Evolutionary conservation across 225 moss, liverwort and hornwort species (phyloP).

Genomic region (Polytrichum commune): DNA sequence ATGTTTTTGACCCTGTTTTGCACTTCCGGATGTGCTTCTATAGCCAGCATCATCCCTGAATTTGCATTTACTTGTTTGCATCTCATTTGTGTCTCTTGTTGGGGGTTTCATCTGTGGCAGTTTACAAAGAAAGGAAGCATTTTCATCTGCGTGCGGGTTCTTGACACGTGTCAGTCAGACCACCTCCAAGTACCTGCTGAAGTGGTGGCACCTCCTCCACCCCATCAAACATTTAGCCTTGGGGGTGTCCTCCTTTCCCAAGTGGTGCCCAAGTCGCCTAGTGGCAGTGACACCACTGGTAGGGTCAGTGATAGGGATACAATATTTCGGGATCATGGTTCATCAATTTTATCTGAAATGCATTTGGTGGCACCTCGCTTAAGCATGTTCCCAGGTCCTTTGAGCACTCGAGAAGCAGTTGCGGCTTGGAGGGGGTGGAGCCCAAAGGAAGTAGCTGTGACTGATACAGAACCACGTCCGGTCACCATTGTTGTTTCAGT

Average conservation of each 20-base stretch:
- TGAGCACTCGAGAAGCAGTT: constrained; percentile 51
- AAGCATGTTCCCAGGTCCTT: constrained; percentile 52
- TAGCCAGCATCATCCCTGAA: too few species aligned
- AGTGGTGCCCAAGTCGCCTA: constrained; percentile 24
- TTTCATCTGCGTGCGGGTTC: constrained; percentile 53
- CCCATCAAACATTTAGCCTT: constrained; percentile 14
- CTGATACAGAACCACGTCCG: not conserved
- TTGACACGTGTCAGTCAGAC: constrained; percentile 34
- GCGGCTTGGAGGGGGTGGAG: constrained; percentile 57
- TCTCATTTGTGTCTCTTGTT: not conserved
- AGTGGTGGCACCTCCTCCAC: not conserved
- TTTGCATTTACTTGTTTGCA: too few species aligned
- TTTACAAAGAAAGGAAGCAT: constrained; percentile 71
- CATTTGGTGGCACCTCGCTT: constrained; percentile 55
- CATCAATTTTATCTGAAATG: constrained; percentile 15
- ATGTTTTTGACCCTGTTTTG: too few species aligned
- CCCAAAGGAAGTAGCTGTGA: constrained; percentile 11
- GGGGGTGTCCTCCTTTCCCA: constrained; percentile 17
- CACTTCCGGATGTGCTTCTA: too few species aligned
- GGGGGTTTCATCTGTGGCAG: constrained; percentile 21
- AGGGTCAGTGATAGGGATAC: constrained; percentile 24
- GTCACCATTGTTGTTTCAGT: constrained; percentile 56
- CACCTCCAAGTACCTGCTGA: constrained; percentile 17
- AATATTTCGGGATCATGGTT: constrained; percentile 14
- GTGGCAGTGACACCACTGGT: constrained; percentile 26